phyloP scores from a whole-genome alignment of 129 eudicot species.

The Saposhnikovia divaricata region DNA sequence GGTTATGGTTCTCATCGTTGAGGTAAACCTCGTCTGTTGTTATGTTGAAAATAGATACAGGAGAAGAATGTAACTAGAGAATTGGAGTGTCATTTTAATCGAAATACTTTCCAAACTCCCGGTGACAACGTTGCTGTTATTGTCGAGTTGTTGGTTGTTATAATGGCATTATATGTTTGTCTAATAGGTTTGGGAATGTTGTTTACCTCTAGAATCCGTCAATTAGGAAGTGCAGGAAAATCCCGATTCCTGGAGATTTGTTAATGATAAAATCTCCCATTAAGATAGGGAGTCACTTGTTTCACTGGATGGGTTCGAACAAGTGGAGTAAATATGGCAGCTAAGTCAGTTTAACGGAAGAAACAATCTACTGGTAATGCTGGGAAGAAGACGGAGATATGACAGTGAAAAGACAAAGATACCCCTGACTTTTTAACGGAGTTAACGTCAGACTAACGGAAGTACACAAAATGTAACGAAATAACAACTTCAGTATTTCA shows the following conservation, averaged over 20 bases:
- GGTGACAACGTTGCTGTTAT: not conserved
- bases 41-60: not conserved
- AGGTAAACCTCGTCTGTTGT: conserved; percentile 25
- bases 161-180: not conserved
- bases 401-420: too few relatives aligned
- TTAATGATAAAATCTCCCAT: not conserved
- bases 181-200: not conserved
- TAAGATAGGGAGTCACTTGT: not conserved
- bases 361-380: not conserved
- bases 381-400: too few relatives aligned
- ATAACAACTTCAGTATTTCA: too few relatives aligned
- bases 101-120: not conserved
- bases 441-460: too few relatives aligned
- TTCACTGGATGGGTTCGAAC: conserved; percentile 1
- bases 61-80: conserved; percentile 11
- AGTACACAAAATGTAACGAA: too few relatives aligned
- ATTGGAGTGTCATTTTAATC: not conserved
- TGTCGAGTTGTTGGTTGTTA: not conserved
- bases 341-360: not conserved
- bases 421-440: too few relatives aligned
- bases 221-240: not conserved
- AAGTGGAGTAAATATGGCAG: not conserved
- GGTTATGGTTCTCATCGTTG: conserved; percentile 56
- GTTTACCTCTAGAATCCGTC: not conserved
- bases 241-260: not conserved